Evolutionary conservation across 192 early-diverging fungal species (phyloP), one percentile per base, ranked within the genome.

Genomic region (Podila epicladia): DNA sequence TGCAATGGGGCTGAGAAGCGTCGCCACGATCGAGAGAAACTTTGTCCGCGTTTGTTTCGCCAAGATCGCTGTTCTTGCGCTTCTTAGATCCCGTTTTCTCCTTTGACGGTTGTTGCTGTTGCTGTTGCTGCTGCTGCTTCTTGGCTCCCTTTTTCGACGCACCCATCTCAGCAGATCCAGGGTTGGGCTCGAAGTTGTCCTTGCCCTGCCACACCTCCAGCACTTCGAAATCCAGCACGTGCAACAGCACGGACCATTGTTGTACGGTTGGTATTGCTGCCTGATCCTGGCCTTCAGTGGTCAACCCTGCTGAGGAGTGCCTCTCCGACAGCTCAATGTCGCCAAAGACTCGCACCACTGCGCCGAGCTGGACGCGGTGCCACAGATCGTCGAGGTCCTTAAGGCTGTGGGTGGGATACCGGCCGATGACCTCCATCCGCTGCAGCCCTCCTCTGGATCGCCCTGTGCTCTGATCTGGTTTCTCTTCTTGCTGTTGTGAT

Each of bases 281-380:
- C 11, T 55, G 53, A 24, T 26, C 20, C 20, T 55, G 24, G 5
- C 53, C 20, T 28, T 26, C 24, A 55, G 28, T 1, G 7, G 6
- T 37, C 17, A 15, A 15, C 12, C 2, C 28, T 26, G 22, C 5
- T 29, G 33, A 63, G 2, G 5, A n/a, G 62, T 6, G 58, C 55
- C 58, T 51, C 28, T 72, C 50, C 3, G 76, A 72, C 7, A 79
- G 31, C 49, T 80, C 77, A 73, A 80, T 80, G n/a, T 80, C 77
- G 24, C 77, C 77, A 48, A 51, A 58, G 15, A 73, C 66, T 26
- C 48, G 41, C 19, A 80, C 38, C 6, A 80, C 71, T 9, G 77
- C 53, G 33, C 77, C 77, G 1, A 80, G 59, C 12, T 80, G 70
- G 7, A 80, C 77, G 29, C 31, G 65, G 17, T 55, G 59, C 77